Conservation (phyloP, 2,329 filamentous ascomycete species). For the Verruconis gallopava region DNA sequence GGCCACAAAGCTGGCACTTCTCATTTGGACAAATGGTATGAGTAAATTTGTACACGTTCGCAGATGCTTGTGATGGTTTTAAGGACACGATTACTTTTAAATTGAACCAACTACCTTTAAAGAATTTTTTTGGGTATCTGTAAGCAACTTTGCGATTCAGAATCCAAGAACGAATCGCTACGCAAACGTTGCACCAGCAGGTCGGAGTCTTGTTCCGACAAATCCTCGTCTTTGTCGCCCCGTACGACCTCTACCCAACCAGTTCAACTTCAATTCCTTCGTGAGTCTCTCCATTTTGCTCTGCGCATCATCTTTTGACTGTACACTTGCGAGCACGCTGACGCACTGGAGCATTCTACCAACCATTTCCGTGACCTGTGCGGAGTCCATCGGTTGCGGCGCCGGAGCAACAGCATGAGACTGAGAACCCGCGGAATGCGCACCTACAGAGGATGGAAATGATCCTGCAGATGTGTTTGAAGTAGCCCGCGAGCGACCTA, state of each 20-base stretch:
- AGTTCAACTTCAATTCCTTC: slow-evolving; percentile 87
- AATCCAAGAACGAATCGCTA: too few species aligned
- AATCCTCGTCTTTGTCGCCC: slow-evolving; percentile 83
- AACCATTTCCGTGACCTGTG: slow-evolving; percentile 85
- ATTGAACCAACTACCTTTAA: too few species aligned
- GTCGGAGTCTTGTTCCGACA: slow-evolving; percentile 48
- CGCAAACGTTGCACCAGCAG: slow-evolving; percentile 1
- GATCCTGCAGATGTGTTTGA: slow-evolving; percentile 58
- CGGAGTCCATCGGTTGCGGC: slow-evolving; percentile 34
- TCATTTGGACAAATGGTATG: too few species aligned
- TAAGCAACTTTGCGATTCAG: too few species aligned
- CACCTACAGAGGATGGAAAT: slow-evolving; percentile 23
- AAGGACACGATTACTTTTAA: too few species aligned
- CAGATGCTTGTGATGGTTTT: too few species aligned
- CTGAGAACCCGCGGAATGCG: slow-evolving; percentile 17
- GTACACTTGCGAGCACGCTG: slow-evolving; percentile 71
- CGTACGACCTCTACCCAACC: slow-evolving; percentile 80
- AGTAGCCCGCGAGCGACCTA: slow-evolving; percentile 61
- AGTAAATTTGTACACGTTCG: too few species aligned
- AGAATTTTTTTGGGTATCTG: too few species aligned
- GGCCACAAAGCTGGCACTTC: too few species aligned
- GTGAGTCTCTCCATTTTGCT: slow-evolving; percentile 71
- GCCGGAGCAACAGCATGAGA: slow-evolving; percentile 13
- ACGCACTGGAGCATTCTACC: slow-evolving; percentile 94
- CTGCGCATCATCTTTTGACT: slow-evolving; percentile 58